Evolutionary conservation across 768 basidiomycete genomes (phyloP), one percentile per base, ranked within the genome.

Genomic region (Paxillus involutus): DNA sequence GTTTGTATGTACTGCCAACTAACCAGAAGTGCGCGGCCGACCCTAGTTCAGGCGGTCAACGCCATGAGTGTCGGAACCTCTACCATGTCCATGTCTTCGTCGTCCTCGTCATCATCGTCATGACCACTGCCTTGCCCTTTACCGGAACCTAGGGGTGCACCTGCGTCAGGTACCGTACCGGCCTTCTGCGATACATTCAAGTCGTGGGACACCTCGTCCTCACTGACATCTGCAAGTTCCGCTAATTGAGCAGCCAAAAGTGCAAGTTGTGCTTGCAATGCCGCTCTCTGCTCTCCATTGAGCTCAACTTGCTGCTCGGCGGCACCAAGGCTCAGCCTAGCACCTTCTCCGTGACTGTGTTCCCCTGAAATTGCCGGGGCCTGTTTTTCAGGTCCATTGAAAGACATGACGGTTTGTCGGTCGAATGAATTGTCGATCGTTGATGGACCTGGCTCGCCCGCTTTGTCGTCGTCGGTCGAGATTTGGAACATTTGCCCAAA

Each of bases 181-280:
- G 36, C 45, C 49, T 47, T 47, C 21, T 56, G 57, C 24, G 49
- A 32, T 12, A 50, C 41, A 29, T 70, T 60, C 32, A 66, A 42
- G 36, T 70, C 68, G 1, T 64, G 61, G 14, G 69, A 69, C 16
- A 69, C 56, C 36, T 60, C 64, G 35, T 68, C 70, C 35, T 71
- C 73, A 11, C 57, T 57, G 42, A 70, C 71, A 48, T 82, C 80
- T 13, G 80, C 83, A 44, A 89, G 74, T 64, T 89, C 89, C 24
- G 81, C 80, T 24, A 91, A 65, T 62, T 91, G 89, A 0, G 84
- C 85, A 5, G 88, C 86, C 51, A 91, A 66, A 30, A 91, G 75
- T 3, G 84, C 88, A 42, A 91, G 75, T 58, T 86, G 86, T 1
- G 85, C 87, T 62, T 90, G 89, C 49, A 91, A 67, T 49, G 84